These are phyloP conservation scores for Podospora anserina DNA, from an alignment of 495 filamentous ascomycete species.

Conservation along the genomic window DNA sequence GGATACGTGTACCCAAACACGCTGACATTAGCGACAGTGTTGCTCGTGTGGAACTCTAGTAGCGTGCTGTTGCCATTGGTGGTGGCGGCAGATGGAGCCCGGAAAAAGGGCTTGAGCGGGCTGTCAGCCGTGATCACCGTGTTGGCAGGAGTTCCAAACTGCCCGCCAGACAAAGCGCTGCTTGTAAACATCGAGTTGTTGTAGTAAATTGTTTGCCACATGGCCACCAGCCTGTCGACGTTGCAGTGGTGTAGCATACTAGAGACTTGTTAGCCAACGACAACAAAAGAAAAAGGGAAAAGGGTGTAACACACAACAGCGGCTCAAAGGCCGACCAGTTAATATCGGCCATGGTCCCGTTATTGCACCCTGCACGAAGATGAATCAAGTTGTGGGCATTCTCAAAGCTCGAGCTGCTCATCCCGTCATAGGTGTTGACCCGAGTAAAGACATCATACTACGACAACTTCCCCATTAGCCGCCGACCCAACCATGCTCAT, in stretches of 20 bases:
- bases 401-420: constrained; percentile 35
- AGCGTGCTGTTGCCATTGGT: constrained; percentile 15
- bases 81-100: background rate
- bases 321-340: constrained; percentile 38
- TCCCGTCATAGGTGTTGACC: constrained; percentile 25
- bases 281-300: background rate
- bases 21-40: constrained; percentile 29
- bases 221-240: constrained; percentile 46
- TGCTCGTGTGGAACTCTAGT: constrained; percentile 38
- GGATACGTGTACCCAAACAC: constrained; percentile 49
- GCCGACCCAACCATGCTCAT: background rate
- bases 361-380: constrained; percentile 29
- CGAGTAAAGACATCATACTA: constrained; percentile 40
- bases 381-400: constrained; percentile 37
- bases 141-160: constrained; percentile 32
- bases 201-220: constrained; percentile 43
- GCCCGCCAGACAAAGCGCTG: constrained; percentile 24
- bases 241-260: constrained; percentile 47
- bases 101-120: constrained; percentile 47
- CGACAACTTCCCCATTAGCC: constrained; percentile 7
- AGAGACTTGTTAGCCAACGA: background rate
- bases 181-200: constrained; percentile 27
- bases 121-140: constrained; percentile 36
- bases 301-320: constrained; percentile 33
- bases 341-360: constrained; percentile 31